Conservation (phyloP, 345 rosid species). For the Eucalyptus coolabah region DNA sequence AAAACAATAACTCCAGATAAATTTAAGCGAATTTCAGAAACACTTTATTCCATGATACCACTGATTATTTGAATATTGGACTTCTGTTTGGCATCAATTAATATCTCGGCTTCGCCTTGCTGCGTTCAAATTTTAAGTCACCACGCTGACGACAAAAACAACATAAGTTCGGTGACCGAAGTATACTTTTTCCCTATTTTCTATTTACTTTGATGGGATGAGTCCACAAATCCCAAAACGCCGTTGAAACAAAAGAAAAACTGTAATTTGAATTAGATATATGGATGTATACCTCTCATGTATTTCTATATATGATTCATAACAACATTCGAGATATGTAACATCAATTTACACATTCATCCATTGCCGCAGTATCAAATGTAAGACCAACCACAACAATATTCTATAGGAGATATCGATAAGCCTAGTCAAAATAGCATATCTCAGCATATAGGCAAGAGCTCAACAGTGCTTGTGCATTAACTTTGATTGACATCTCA, state of each 20-base stretch:
- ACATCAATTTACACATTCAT: not conserved
- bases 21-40: no score
- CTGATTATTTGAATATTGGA: no score
- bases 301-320: not conserved
- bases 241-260: not conserved
- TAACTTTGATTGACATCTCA: not conserved
- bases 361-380: not conserved
- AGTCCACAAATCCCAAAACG: not conserved
- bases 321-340: not conserved
- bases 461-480: not conserved
- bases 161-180: not conserved
- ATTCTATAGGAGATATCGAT: not conserved
- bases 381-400: not conserved
- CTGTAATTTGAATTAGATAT: not conserved
- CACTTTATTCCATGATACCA: no score
- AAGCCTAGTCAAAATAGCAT: not conserved
- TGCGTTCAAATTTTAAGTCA: not conserved
- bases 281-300: not conserved
- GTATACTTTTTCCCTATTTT: no score
- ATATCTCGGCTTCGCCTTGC: no score
- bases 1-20: no score
- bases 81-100: no score
- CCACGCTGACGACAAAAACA: not conserved
- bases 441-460: not conserved
- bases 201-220: not conserved